These are phyloP conservation scores for Calocybe gambosa DNA, from an alignment of 1,284 basidiomycete genomes.

Conservation along the genomic window DNA sequence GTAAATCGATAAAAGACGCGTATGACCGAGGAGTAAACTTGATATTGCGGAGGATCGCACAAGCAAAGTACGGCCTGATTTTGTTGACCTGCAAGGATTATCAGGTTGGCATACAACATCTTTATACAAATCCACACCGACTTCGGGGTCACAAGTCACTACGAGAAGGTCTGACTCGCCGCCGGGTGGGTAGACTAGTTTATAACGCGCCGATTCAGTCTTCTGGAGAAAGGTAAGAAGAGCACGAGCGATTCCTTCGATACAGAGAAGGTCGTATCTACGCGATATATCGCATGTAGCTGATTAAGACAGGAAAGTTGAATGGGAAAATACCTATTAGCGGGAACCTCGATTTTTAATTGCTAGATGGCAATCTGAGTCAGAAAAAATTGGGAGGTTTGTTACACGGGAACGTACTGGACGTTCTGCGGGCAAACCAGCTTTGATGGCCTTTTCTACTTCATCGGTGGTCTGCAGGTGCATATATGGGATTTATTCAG, in stretches of 20 bases:
- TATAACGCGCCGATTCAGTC: conserved; percentile 67
- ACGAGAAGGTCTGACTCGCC: conserved; percentile 65
- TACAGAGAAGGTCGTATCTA: conserved; percentile 96
- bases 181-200: conserved; percentile 59
- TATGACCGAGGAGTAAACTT: conserved; percentile 88
- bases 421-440: conserved; percentile 75
- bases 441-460: conserved; percentile 76
- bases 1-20: conserved; percentile 95
- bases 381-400: background rate
- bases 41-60: conserved; percentile 86
- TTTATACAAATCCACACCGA: conserved; percentile 21
- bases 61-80: conserved; percentile 89
- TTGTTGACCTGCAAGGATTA: conserved; percentile 53
- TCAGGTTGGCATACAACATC: background rate
- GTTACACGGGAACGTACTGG: conserved; percentile 47
- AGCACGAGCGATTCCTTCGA: conserved; percentile 91
- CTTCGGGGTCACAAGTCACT: conserved; percentile 64
- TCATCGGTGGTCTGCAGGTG: conserved; percentile 76
- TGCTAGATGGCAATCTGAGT: conserved; percentile 44
- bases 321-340: conserved; percentile 65
- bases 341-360: conserved; percentile 98
- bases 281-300: conserved; percentile 6
- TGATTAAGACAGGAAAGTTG: background rate
- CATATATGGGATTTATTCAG: background rate
- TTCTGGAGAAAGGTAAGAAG: conserved; percentile 83